Evolutionary conservation across 129 eudicot species (phyloP).

Genomic region (Pittosporum tobira): DNA sequence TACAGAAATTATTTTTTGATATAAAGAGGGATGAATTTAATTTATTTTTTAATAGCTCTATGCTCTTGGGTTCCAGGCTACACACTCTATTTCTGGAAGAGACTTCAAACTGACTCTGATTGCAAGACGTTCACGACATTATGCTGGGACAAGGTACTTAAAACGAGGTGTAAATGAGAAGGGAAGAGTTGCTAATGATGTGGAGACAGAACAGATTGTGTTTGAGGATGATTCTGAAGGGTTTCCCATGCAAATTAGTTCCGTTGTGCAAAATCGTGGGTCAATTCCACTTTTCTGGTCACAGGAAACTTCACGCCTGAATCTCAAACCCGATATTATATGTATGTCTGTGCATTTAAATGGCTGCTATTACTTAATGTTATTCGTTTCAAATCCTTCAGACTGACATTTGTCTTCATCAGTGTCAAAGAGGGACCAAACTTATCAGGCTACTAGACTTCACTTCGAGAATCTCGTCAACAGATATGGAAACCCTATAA

Average conservation of each 20-base stretch:
- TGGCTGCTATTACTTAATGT: slow-evolving; percentile 4
- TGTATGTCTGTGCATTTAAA: slow-evolving; percentile 35
- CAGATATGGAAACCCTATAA: slow-evolving; percentile 81
- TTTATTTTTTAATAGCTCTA: slow-evolving; percentile 15
- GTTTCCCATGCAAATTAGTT: slow-evolving; percentile 47
- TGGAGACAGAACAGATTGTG: slow-evolving; percentile 82
- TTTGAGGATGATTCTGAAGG: slow-evolving; percentile 62
- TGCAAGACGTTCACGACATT: slow-evolving; percentile 77
- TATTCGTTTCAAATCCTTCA: background rate
- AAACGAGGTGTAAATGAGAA: slow-evolving; percentile 78
- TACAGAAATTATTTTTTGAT: no score
- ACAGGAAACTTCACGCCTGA: slow-evolving; percentile 74
- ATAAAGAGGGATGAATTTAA: no score
- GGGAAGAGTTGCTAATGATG: slow-evolving; percentile 84
- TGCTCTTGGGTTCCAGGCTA: slow-evolving; percentile 37
- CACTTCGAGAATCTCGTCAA: slow-evolving; percentile 65
- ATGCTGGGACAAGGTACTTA: slow-evolving; percentile 82
- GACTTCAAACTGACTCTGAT: slow-evolving; percentile 52
- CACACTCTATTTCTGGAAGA: slow-evolving; percentile 46
- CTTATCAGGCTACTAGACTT: slow-evolving; percentile 61
- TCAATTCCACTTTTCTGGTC: slow-evolving; percentile 86
- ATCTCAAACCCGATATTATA: slow-evolving; percentile 66
- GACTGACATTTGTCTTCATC: slow-evolving; percentile 18
- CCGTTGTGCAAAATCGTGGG: slow-evolving; percentile 82
- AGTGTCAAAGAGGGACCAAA: slow-evolving; percentile 68